A percentile compares a stretch with the other conserved stretches of the same genome.
These are phyloP conservation scores for Paecilomyces niveus DNA, from an alignment of 2,329 filamentous ascomycete species.

Conservation along the genomic window DNA sequence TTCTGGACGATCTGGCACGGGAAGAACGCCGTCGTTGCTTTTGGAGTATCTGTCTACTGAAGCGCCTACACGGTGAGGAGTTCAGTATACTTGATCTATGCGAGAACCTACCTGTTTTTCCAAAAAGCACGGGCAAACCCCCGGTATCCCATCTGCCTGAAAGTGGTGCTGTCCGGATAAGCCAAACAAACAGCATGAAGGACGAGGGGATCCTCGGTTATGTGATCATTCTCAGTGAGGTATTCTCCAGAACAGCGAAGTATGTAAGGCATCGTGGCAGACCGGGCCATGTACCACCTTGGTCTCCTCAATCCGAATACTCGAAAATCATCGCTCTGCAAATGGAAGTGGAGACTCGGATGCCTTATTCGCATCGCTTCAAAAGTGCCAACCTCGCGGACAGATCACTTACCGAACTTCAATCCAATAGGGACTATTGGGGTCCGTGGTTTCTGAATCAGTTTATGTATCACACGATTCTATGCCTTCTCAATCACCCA, in stretches of 20 bases:
- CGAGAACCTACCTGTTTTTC: constrained; percentile 30
- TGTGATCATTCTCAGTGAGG: constrained; percentile 40
- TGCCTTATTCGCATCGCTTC: constrained; percentile 46
- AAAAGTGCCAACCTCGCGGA: constrained; percentile 43
- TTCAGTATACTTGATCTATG: constrained; percentile 34
- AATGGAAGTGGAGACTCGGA: constrained; percentile 47
- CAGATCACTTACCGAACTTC: constrained; percentile 34
- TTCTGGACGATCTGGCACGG: constrained; percentile 11
- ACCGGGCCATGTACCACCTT: constrained; percentile 37
- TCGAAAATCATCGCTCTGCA: constrained; percentile 44
- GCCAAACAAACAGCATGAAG: constrained; percentile 19
- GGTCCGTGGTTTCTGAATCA: constrained; percentile 48
- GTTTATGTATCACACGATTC: constrained; percentile 47
- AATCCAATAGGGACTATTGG: constrained; percentile 45
- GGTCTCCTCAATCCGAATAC: constrained; percentile 48
- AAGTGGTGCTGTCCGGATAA: constrained; percentile 10
- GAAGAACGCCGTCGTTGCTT: constrained; percentile 34
- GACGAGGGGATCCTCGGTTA: constrained; percentile 42
- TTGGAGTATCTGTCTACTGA: constrained; percentile 38
- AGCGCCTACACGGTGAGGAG: constrained; percentile 37
- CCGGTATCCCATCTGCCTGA: constrained; percentile 15
- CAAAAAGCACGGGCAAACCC: constrained; percentile 27
- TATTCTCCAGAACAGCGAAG: constrained; percentile 41
- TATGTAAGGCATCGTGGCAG: constrained; percentile 43
- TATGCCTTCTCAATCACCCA: constrained; percentile 49